A percentile compares a stretch with the other conserved stretches of the same genome.
Evolutionary conservation across 1,139 yeast genomes (phyloP).

Genomic region (Saccharomyces hybrid): DNA sequence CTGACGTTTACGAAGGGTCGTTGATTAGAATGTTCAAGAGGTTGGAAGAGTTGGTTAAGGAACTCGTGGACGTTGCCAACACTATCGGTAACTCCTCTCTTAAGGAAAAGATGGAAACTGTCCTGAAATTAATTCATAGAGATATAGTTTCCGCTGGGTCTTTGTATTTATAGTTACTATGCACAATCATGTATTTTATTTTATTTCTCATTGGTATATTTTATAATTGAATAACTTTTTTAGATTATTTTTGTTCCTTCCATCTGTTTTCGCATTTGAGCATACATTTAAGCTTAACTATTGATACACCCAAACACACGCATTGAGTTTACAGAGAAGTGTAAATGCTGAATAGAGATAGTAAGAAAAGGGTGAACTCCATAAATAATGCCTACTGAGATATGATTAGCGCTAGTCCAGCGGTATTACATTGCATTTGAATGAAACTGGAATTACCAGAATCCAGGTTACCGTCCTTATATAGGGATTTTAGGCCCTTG

Average conservation of each 20-base stretch:
- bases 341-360: background rate
- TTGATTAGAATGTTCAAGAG: conserved; percentile 90
- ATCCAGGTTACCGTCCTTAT: conserved; percentile 52
- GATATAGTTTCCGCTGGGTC: conserved; percentile 97
- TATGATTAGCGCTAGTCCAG: background rate
- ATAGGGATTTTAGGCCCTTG: conserved; percentile 48
- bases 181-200: background rate
- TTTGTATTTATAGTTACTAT: conserved; percentile 37
- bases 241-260: too few species aligned
- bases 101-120: conserved; percentile 82
- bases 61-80: conserved; percentile 82
- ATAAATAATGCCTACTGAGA: background rate
- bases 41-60: conserved; percentile 85
- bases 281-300: background rate
- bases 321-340: too few species aligned
- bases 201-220: background rate
- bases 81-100: conserved; percentile 84
- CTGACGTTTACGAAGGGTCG: conserved; percentile 96
- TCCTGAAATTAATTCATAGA: conserved; percentile 79
- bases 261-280: too few species aligned
- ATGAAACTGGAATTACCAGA: conserved; percentile 21
- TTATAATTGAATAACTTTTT: background rate
- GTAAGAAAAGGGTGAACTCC: background rate
- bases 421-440: background rate
- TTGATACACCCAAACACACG: background rate